Base-by-base conservation (phyloP, 352 stramenopile species). In the Phytophthora parvispora region DNA sequence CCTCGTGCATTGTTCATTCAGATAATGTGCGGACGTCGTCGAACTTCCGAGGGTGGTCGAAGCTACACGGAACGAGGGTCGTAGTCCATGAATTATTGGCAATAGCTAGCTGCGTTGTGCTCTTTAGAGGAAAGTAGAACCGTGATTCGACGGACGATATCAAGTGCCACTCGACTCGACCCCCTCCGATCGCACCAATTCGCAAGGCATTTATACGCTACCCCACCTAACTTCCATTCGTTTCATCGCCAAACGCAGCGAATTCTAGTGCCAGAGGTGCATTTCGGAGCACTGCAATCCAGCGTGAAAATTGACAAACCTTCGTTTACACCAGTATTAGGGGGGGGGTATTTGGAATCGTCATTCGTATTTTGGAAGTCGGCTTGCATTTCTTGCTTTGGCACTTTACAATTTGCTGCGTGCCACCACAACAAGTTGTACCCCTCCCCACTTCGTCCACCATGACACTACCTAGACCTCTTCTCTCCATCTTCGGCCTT, bases 391-490 rank as follows among this genome's bases (percentile, higher is more conserved):
- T 16, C 32, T 36, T 27, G 5, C 32, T 27, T 63, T 25, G 36
- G 65, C 66, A 78, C 40, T 75, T 75, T 64, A 72, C 71, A 64
- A 73, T 75, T 75, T 67, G 38, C 54, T 61, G 32, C 50, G 6
- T 27, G 20, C 38, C 16, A 18, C 31, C 5, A 24, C 52, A 64
- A 7, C 40, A 60, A 54, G 28, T 60, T 69, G 50, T 69, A 28
- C 15, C 22, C 36, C 45, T n/a, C 10, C 10, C 56, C 25, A 24
- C n/a, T 31, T 32, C 24, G 4, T 13, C n/a, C 24, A 66, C 43
- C 22, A 78, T 75, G 71, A 27, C 42, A 9, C 10, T 56, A 16
- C 2, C 50, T 20, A 64, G 62, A 32, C 29, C 18, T 12, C 22
- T 78, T 50, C 27, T 75, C 15, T 38, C 38, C 5, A 6, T 64